Percentiles rank a stretch among this genome's conserved stretches.
Evolutionary conservation across 1,139 yeast species (phyloP).

Genomic region (Blastobotrys arbuscula): DNA sequence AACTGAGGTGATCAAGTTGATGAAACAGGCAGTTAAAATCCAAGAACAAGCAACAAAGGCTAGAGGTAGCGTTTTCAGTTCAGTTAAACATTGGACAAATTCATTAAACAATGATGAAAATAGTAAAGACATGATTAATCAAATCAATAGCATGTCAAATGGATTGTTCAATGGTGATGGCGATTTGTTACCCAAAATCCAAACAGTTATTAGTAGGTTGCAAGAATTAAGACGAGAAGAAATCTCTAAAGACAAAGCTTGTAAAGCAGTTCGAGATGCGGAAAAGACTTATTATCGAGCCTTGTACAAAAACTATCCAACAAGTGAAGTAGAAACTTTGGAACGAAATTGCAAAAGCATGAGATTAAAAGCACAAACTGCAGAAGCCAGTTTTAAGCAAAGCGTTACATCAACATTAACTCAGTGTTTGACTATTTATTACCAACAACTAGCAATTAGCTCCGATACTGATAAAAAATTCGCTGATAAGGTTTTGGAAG

Average conservation of each 20-base stretch:
- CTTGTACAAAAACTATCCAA: slow-evolving; percentile 19
- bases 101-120: slow-evolving; percentile 13
- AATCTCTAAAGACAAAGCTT: slow-evolving; percentile 14
- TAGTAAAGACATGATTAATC: slow-evolving; percentile 12
- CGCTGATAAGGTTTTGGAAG: slow-evolving; percentile 14
- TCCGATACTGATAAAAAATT: slow-evolving; percentile 13
- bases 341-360: slow-evolving; percentile 18
- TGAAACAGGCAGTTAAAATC: slow-evolving; percentile 16
- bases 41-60: slow-evolving; percentile 16
- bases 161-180: slow-evolving; percentile 14
- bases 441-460: slow-evolving; percentile 13
- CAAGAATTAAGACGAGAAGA: slow-evolving; percentile 21
- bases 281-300: slow-evolving; percentile 22
- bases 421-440: slow-evolving; percentile 19
- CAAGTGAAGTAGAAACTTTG: slow-evolving; percentile 17
- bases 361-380: slow-evolving; percentile 11
- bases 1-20: slow-evolving; percentile 15
- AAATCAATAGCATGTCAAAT: slow-evolving; percentile 10
- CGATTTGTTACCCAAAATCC: slow-evolving; percentile 13
- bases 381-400: slow-evolving; percentile 14
- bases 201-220: slow-evolving; percentile 15
- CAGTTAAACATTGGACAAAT: slow-evolving; percentile 17
- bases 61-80: slow-evolving; percentile 14
- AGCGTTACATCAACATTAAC: slow-evolving; percentile 16
- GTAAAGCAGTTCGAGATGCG: slow-evolving; percentile 16